phyloP scores from a whole-genome alignment of 2,329 filamentous ascomycete genomes.

The Ciborinia camelliae region DNA sequence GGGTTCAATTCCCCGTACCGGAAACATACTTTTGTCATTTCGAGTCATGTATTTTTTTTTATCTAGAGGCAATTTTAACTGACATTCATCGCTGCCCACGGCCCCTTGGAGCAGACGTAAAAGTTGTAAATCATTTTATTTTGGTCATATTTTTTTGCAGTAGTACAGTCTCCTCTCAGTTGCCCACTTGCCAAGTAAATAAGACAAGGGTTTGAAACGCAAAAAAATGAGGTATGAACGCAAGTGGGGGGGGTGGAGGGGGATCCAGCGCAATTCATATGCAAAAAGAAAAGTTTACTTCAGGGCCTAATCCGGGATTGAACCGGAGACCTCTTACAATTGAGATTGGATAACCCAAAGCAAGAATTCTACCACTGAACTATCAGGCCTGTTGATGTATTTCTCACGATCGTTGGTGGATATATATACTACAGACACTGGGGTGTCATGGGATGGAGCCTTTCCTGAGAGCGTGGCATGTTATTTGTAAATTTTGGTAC shows the following conservation, averaged over 20 bases:
- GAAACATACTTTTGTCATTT: neutral
- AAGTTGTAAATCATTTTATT: neutral
- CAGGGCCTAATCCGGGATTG: constrained; percentile 2
- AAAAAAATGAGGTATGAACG: neutral
- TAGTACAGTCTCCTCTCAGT: too few species aligned
- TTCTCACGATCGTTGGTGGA: fast-evolving
- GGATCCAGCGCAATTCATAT: neutral
- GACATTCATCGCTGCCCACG: too few species aligned
- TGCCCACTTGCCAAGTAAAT: neutral
- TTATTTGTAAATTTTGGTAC: too few species aligned
- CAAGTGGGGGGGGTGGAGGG: neutral
- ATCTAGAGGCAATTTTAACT: too few species aligned
- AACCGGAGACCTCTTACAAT: constrained; percentile 14
- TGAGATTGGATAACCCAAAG: neutral
- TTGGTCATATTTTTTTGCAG: neutral
- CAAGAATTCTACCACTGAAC: constrained; percentile 16
- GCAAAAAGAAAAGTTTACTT: neutral
- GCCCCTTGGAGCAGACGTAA: too few species aligned
- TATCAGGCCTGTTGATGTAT: neutral
- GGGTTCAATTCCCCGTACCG: constrained; percentile 14
- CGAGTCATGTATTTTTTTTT: neutral
- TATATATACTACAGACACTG: neutral
- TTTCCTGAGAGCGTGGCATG: neutral
- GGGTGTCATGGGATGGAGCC: neutral
- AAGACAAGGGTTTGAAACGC: neutral